phyloP scores from a whole-genome alignment of 176 grass and related monocot species.

The Avena atlantica region DNA sequence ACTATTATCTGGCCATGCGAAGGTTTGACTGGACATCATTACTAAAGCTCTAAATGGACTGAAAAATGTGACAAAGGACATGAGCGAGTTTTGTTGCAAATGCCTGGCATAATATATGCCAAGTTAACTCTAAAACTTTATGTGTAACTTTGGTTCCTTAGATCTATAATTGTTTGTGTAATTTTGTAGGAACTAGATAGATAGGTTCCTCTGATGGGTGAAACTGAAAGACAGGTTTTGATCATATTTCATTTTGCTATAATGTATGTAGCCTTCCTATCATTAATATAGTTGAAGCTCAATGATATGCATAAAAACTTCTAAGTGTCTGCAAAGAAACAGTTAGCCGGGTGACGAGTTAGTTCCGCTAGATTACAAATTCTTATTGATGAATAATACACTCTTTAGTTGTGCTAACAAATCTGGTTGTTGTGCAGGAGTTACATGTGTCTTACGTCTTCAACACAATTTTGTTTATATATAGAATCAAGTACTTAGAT shows the following conservation, averaged over 20 bases:
- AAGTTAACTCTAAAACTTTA: background rate
- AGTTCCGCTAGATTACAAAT: background rate
- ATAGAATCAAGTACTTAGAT: background rate
- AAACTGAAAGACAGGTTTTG: too few relatives aligned
- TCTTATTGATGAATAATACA: background rate
- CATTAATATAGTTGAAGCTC: too few relatives aligned
- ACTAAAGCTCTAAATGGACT: conserved; percentile 72
- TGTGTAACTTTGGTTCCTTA: background rate
- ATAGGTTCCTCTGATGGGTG: too few relatives aligned
- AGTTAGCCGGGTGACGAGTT: background rate
- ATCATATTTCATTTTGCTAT: too few relatives aligned
- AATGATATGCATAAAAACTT: too few relatives aligned
- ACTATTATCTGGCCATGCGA: background rate
- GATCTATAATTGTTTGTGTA: conserved; percentile 3
- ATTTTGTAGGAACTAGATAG: background rate
- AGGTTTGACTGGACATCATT: conserved; percentile 55
- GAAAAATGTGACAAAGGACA: conserved; percentile 80
- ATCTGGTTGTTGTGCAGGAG: background rate
- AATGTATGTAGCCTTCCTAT: too few relatives aligned
- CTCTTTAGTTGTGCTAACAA: background rate
- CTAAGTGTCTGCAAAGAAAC: too few relatives aligned
- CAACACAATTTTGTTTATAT: background rate
- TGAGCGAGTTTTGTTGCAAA: conserved; percentile 62
- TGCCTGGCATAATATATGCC: background rate
- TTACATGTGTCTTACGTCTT: background rate